Evolutionary conservation across 2,329 filamentous ascomycete genomes (phyloP).

Genomic region (Elsinoe ampelina): DNA sequence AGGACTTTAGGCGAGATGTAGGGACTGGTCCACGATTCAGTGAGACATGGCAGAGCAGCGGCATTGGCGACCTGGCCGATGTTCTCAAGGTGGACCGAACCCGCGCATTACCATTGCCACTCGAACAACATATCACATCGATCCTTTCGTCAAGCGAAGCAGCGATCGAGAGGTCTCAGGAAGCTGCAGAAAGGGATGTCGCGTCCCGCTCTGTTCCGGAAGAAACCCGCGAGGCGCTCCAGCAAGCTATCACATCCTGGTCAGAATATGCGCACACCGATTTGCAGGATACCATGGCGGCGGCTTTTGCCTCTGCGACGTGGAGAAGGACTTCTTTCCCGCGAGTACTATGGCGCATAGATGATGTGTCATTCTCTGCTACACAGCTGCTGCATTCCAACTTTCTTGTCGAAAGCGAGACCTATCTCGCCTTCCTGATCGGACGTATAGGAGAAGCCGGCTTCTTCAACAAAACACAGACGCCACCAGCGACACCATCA

Average conservation of each 20-base stretch:
- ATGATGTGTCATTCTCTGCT: slow-evolving; percentile 79
- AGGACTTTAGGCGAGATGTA: slow-evolving; percentile 26
- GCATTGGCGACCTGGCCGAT: slow-evolving; percentile 21
- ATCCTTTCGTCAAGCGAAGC: slow-evolving; percentile 49
- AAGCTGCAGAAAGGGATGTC: slow-evolving; percentile 30
- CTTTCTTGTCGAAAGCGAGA: slow-evolving; percentile 72
- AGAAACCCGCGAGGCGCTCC: slow-evolving; percentile 42
- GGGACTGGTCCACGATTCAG: slow-evolving; percentile 28
- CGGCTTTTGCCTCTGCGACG: slow-evolving; percentile 62
- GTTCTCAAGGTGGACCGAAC: slow-evolving; percentile 21
- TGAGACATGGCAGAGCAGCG: slow-evolving; percentile 27
- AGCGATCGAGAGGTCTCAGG: slow-evolving; percentile 41
- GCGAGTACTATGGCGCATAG: slow-evolving; percentile 90
- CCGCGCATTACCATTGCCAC: slow-evolving; percentile 52
- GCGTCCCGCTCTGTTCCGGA: slow-evolving; percentile 32
- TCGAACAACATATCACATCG: slow-evolving; percentile 59
- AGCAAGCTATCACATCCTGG: slow-evolving; percentile 57
- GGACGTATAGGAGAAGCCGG: slow-evolving; percentile 64
- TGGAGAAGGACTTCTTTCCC: slow-evolving; percentile 86
- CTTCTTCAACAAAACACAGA: slow-evolving; percentile 26
- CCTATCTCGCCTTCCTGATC: slow-evolving; percentile 70
- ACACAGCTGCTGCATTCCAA: slow-evolving; percentile 65
- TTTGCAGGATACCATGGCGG: slow-evolving; percentile 67
- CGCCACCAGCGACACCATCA: background rate
- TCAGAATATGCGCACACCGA: slow-evolving; percentile 73